Evolutionary conservation across 768 basidiomycete genomes (phyloP), one percentile per base, ranked within the genome.

Genomic region (Amanita phalloides): DNA sequence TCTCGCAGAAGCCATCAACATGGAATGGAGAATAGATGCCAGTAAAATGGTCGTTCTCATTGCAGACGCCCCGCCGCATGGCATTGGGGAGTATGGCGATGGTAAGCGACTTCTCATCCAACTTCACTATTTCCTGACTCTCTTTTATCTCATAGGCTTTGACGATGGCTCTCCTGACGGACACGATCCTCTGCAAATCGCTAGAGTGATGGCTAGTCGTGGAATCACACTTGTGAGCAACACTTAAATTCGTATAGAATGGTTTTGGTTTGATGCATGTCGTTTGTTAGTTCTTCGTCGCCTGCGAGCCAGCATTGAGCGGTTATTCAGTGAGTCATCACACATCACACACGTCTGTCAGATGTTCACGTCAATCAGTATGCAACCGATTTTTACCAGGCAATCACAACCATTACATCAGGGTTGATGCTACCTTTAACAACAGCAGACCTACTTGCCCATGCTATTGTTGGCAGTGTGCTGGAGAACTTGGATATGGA

Each of bases 401-500:
- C 92, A 25, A 80, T 98, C 56, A 90, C 89, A 26, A 78, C 77
- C 57, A 92, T 97, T 61, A 95, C 94, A 4, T 95, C 92, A 13
- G 95, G 94, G 11, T 76, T 94, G 48, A 96, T 97, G 91, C 78
- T 98, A 6, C 95, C 95, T 2, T 75, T 98, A 45, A 94, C 93
- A 10, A 97, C 93, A 20, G 95, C 95, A 45, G 89, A 93, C 66
- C 77, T 96, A 35, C 81, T 98, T 45, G 82, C 94, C 14, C 91
- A 95, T 62, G 95, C 95, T 28, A 98, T 98, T 53, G 92, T 94
- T 51, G 95, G 93, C 32, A 90, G 90, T 64, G 94, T 97, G 39
- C 76, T 98, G 26, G 95, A 98, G 71, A 96, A 97, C 61, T 81
- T 97, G 54, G 95, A 98, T 66, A 95, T 98, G 95, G 95, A 98